phyloP scores from a whole-genome alignment of 768 basidiomycete species.

The Phaffia tasmanica region DNA sequence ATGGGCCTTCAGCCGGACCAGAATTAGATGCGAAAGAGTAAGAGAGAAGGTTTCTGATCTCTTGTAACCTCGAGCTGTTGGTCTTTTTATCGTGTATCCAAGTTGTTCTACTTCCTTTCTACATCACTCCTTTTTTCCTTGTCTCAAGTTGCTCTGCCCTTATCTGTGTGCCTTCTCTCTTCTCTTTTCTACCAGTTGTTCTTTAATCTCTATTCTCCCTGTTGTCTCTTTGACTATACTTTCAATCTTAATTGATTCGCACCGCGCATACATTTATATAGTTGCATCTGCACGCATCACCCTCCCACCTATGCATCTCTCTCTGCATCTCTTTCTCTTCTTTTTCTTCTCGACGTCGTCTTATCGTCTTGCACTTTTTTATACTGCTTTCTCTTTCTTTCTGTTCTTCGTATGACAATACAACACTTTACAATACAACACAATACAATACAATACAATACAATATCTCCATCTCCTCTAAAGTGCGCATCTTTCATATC shows the following conservation, averaged over 20 bases:
- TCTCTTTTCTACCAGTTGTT: background rate
- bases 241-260: background rate
- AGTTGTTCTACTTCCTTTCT: background rate
- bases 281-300: background rate
- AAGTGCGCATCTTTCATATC: background rate
- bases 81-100: background rate
- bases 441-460: background rate
- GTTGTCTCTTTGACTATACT: background rate
- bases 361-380: background rate
- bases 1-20: background rate
- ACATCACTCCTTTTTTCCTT: background rate
- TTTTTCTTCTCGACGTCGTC: background rate
- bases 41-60: background rate
- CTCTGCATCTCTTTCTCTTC: background rate
- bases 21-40: background rate
- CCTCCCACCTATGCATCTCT: conserved; percentile 1
- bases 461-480: background rate
- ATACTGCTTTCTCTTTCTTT: background rate
- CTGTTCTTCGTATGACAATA: background rate
- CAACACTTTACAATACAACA: background rate
- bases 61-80: too few species aligned
- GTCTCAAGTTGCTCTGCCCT: background rate
- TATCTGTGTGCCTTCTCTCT: background rate
- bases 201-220: background rate
- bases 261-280: background rate